A percentile compares a stretch with the other conserved stretches of the same genome.
Conservation (phyloP, 2,329 filamentous ascomycete genomes). For the Elsinoe arachidis region DNA sequence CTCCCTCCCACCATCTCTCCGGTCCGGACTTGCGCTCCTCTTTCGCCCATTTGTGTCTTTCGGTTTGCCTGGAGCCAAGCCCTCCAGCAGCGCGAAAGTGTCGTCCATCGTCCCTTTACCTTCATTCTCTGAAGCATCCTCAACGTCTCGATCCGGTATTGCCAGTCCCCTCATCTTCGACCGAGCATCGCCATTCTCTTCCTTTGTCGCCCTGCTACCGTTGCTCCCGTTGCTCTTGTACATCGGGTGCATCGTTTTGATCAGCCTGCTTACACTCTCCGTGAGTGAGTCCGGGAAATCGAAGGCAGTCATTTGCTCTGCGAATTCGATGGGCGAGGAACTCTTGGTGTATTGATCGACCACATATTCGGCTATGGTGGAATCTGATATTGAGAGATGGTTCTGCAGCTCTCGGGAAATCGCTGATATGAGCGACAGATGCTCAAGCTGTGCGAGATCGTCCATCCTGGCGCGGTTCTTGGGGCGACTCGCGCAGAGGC, state of each 20-base stretch:
- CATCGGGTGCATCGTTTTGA: conserved; percentile 83
- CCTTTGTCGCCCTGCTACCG: conserved; percentile 24
- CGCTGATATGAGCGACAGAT: conserved; percentile 87
- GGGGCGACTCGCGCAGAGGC: not conserved
- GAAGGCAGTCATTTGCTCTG: conserved; percentile 62
- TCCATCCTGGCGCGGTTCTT: conserved; percentile 53
- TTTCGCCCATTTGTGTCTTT: conserved; percentile 46
- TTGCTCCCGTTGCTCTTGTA: conserved; percentile 52
- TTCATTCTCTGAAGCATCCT: conserved; percentile 32
- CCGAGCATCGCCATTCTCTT: conserved; percentile 55
- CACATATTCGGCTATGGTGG: conserved; percentile 91
- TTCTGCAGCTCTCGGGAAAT: conserved; percentile 93
- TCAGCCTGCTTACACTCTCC: conserved; percentile 82
- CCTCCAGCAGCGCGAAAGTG: conserved; percentile 85
- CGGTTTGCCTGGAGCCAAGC: conserved; percentile 59
- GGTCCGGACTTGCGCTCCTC: conserved; percentile 51
- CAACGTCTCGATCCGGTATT: conserved; percentile 67
- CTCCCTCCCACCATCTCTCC: conserved; percentile 27
- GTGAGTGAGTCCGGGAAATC: conserved; percentile 80
- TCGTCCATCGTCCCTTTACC: conserved; percentile 72
- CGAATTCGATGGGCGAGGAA: conserved; percentile 63
- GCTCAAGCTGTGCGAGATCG: conserved; percentile 82
- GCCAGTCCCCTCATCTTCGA: conserved; percentile 85
- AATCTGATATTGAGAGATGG: conserved; percentile 83
- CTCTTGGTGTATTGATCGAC: conserved; percentile 81